Percentiles rank a stretch among this genome's conserved stretches.
Conservation (phyloP, 1,139 yeast species). For the Geotrichum carabidarum region DNA sequence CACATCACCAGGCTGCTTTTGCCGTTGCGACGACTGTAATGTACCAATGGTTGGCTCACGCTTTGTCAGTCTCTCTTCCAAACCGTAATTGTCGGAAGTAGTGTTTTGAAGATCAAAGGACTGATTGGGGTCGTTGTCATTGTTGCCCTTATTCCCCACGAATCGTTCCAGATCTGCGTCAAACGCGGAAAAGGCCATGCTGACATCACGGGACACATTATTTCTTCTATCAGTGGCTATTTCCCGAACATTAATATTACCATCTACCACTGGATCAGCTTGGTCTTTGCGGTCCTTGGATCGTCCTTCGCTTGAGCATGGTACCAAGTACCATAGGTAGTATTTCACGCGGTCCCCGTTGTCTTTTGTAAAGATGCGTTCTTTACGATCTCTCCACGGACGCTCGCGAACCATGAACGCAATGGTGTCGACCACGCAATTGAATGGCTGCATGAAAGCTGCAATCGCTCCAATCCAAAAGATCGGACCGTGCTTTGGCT, state of each 20-base stretch:
- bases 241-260: neutral
- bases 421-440: slow-evolving; percentile 69
- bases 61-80: no score
- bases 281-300: neutral
- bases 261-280: neutral
- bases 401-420: slow-evolving; percentile 70
- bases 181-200: slow-evolving; percentile 1
- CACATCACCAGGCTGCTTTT: no score
- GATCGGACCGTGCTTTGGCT: slow-evolving; percentile 39
- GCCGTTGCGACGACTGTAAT: no score
- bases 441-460: slow-evolving; percentile 75
- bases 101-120: no score
- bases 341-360: slow-evolving; percentile 11
- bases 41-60: no score
- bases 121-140: no score
- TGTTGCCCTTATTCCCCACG: neutral
- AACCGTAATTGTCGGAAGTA: no score
- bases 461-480: slow-evolving; percentile 65
- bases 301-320: slow-evolving; percentile 3
- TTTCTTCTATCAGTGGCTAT: no score
- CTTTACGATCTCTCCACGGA: slow-evolving; percentile 20
- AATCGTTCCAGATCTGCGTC: slow-evolving; percentile 15
- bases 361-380: slow-evolving; percentile 15
- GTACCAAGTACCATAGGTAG: slow-evolving; percentile 8
- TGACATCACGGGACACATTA: neutral